Evolutionary conservation across 352 stramenopile genomes (phyloP), one percentile per base, ranked within the genome.

Genomic region (Phytophthora quininea): DNA sequence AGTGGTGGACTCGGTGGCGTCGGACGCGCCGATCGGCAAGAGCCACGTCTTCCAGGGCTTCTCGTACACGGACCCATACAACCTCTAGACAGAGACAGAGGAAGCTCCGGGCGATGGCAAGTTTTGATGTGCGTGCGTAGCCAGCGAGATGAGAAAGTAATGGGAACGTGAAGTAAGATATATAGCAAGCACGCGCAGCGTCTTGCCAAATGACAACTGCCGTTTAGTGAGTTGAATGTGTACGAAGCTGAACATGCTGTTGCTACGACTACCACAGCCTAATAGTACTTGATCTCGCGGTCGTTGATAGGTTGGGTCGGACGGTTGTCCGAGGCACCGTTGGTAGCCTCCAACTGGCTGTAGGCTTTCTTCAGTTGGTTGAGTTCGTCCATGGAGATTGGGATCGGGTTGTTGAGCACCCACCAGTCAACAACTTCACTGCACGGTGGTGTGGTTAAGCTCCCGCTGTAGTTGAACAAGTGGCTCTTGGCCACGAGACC

Each of bases 1-100:
- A 51, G 84, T 90, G 1, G 54, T 88, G 42, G 86, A 94, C 76
- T 92, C 84, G 43, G 77, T 88, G 15, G 82, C 85, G 2, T 72
- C 62, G 12, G 75, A 88, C 38, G 80, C 76, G 6, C 80, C 82
- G 10, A 84, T 89, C 32, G 80, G 73, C 58, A 89, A 88, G 56
- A 82, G 74, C 53, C 79, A 93, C 57, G 84, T 88, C 53, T 94
- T 94, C 56, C 70, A 88, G 54, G 82, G 82, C 27, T 94, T 94
- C 58, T 91, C 84, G 56, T 94, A 94, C 74, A 80, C 82, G 8
- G 86, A 93, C 46, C 83, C 85, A 46, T 83, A 82, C 62, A 85
- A 86, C 33, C 60, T 90, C 64, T 89, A 62, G 64, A 19, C 5
- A 64, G 57, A 46, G n/a, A n/a, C n/a, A 48, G 11, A 62, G 32